Percentiles rank a stretch among this genome's conserved stretches.
phyloP scores from a whole-genome alignment of 2,329 filamentous ascomycete genomes.

The Tolypocladium sp. region DNA sequence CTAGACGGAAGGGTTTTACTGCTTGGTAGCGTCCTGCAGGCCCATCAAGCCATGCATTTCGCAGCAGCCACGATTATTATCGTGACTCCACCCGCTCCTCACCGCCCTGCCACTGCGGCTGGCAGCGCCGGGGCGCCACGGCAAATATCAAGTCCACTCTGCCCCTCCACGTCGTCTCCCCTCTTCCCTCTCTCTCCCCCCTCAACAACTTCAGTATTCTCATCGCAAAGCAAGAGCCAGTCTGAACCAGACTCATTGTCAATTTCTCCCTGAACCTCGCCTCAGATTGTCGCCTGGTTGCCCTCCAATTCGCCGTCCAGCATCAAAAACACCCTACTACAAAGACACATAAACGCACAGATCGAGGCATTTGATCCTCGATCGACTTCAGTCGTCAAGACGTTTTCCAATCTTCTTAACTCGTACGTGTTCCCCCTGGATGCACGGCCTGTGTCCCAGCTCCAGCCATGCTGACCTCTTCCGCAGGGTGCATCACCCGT shows the following conservation, averaged over 20 bases:
- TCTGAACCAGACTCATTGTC: not conserved
- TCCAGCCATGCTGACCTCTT: constrained; percentile 14
- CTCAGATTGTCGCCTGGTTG: not conserved
- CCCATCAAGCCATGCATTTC: not conserved
- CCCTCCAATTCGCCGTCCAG: not conserved
- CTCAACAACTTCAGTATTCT: not conserved
- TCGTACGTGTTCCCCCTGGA: constrained; percentile 55
- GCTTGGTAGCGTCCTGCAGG: not conserved
- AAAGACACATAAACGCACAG: constrained; percentile 16
- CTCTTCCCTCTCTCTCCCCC: not conserved
- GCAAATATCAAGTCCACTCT: not conserved
- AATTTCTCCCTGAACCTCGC: not conserved
- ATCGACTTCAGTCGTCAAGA: constrained; percentile 65
- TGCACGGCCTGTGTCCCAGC: not conserved
- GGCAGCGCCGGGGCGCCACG: not conserved
- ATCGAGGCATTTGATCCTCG: constrained; percentile 45
- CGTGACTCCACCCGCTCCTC: not conserved
- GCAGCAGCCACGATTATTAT: not conserved
- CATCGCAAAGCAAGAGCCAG: not conserved
- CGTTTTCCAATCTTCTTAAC: constrained; percentile 98
- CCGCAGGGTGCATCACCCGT: constrained; percentile 81
- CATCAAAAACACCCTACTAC: not conserved
- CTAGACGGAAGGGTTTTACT: not conserved
- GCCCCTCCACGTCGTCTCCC: not conserved
- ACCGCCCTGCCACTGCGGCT: not conserved